Percentiles rank a stretch among this genome's conserved stretches.
Evolutionary conservation across 1,284 basidiomycete genomes (phyloP).

Genomic region (Trametes polyzona): DNA sequence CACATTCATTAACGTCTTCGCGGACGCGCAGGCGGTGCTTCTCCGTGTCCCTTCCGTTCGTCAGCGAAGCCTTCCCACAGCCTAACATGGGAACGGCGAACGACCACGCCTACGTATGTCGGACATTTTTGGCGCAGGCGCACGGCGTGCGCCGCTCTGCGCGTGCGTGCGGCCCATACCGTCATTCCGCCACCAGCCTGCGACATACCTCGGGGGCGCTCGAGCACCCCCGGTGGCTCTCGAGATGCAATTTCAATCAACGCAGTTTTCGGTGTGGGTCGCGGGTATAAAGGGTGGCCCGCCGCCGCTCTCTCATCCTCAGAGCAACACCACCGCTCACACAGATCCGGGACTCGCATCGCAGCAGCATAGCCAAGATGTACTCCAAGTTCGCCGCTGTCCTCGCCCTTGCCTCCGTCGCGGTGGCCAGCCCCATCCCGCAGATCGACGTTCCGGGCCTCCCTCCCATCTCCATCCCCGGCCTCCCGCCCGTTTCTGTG

Average conservation of each 20-base stretch:
- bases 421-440: slow-evolving; percentile 16
- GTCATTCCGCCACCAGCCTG: background rate
- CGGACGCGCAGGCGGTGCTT: background rate
- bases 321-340: slow-evolving; percentile 7
- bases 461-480: background rate
- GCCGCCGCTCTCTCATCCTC: background rate
- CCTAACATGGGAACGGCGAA: slow-evolving; percentile 11
- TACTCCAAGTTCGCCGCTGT: slow-evolving; percentile 18
- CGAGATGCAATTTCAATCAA: background rate
- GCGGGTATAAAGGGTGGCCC: slow-evolving; percentile 3
- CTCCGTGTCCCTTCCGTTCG: background rate
- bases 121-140: slow-evolving; percentile 4
- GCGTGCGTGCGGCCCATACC: background rate
- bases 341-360: background rate
- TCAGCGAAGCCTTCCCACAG: slow-evolving; percentile 9
- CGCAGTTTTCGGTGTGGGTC: background rate
- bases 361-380: slow-evolving; percentile 11
- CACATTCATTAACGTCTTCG: slow-evolving; percentile 4
- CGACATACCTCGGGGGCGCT: background rate
- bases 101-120: slow-evolving; percentile 6
- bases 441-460: slow-evolving; percentile 4
- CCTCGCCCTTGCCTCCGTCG: slow-evolving; percentile 19
- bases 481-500: background rate
- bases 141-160: background rate
- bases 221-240: background rate